Evolutionary conservation across 306 rosid genomes (phyloP), one percentile per base, ranked within the genome.

Genomic region (Delonix regia): DNA sequence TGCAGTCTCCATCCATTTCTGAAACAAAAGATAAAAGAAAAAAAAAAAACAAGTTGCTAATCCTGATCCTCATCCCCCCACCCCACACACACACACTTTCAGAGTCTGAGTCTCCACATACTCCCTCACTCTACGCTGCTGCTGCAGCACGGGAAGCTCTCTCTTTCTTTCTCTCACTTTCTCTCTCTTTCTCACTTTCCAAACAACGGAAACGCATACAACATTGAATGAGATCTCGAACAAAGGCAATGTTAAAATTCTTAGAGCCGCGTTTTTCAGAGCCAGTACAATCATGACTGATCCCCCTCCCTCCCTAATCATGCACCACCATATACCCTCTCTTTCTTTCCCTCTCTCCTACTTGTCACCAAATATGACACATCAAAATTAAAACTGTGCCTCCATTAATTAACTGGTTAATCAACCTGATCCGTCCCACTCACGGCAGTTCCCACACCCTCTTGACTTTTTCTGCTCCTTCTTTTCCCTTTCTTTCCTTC

Each of bases 231-330:
- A 13, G 70, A 21, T 28, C 63, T 49, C 22, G 64, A 59, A 68
- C 27, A 25, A 45, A 4, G 34, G 55, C 69, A 55, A 44, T 69
- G 80, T 76, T 76, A 73, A 68, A 74, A 73, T 79, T 68, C 69
- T 83, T 42, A 65, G 87, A 87, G 90, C 97, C 87, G 98, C 90
- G 88, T 82, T 90, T 84, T 82, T 78, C 91, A 89, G 95, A 81
- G 41, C 1, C 18, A 74, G 90, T 89, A 89, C 94, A 85, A 91
- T 91, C 83, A 88, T 89, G 85, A 87, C 82, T 56, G 16, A 19
- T 21, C 28, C 19, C 60, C 77, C 74, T 14, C 61, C 80, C 80
- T 53, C 85, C 76, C 87, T 85, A 87, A 88, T 90, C 93, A 89
- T 84, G 78, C 88, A 83, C 84, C 45, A 41, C 44, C 7, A 73